These are phyloP conservation scores for Cyberlindnera lachancei DNA, from an alignment of 805 yeast species.

Conservation along the genomic window DNA sequence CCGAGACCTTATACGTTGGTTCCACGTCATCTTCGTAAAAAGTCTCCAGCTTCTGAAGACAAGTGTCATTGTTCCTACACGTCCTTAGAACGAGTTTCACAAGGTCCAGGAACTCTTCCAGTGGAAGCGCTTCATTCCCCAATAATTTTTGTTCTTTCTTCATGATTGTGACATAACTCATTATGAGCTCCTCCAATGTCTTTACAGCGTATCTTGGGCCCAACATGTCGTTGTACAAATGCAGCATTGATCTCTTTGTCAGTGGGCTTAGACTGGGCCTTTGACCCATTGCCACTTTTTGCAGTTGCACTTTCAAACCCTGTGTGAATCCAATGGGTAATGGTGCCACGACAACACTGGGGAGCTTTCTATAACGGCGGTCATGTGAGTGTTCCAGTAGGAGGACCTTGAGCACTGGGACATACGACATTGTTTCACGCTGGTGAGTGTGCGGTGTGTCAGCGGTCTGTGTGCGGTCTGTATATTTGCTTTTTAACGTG, in stretches of 20 bases:
- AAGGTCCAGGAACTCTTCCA: conserved; percentile 2
- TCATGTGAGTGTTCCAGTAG: conserved; percentile 56
- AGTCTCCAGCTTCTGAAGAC: conserved; percentile 1
- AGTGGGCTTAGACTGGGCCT: conserved; percentile 29
- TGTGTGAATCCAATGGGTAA: conserved; percentile 29
- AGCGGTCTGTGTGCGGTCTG: neutral
- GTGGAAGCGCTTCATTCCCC: conserved; percentile 5
- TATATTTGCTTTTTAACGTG: neutral
- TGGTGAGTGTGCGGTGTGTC: too few relatives aligned
- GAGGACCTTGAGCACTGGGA: conserved; percentile 44
- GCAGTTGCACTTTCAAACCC: conserved; percentile 34
- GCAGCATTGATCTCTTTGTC: conserved; percentile 49
- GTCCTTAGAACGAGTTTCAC: neutral
- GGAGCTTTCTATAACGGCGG: conserved; percentile 42
- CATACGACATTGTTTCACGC: conserved; percentile 33
- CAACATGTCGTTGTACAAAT: conserved; percentile 55
- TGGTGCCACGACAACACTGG: conserved; percentile 10
- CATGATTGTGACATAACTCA: conserved; percentile 45
- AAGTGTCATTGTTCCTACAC: neutral
- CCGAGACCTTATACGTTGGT: conserved; percentile 48
- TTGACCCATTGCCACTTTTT: conserved; percentile 41
- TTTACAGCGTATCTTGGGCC: conserved; percentile 25
- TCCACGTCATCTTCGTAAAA: neutral
- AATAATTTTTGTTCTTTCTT: conserved; percentile 40
- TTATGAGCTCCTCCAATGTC: conserved; percentile 38